Evolutionary conservation across 2,329 filamentous ascomycete species (phyloP).

Genomic region (Epichloe brachyelytri): DNA sequence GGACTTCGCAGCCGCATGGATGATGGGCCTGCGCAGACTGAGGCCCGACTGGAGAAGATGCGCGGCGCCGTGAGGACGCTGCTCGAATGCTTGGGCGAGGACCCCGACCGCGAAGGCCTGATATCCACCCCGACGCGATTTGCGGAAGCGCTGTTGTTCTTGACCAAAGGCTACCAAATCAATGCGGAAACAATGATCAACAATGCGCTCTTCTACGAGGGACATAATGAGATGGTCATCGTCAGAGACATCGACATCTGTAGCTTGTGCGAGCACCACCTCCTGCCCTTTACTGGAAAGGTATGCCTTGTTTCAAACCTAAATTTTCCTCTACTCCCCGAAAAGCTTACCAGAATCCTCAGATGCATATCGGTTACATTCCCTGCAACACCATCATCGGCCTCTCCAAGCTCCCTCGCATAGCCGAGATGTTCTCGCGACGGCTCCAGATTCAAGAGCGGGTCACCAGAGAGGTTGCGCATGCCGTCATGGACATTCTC

Average conservation of each 20-base stretch:
- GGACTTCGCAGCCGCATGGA: no score
- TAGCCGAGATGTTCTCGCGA: conserved; percentile 93
- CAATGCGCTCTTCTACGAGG: conserved; percentile 86
- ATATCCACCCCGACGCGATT: conserved; percentile 69
- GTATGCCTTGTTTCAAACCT: conserved; percentile 29
- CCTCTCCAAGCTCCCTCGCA: conserved; percentile 86
- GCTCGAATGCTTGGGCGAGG: conserved; percentile 56
- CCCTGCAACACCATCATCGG: conserved; percentile 84
- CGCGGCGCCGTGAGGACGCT: conserved; percentile 50
- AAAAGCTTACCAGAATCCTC: no score
- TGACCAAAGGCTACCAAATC: conserved; percentile 94
- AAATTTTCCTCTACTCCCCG: background rate
- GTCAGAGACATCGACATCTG: conserved; percentile 96
- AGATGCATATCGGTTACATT: conserved; percentile 99
- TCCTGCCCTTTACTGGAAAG: conserved; percentile 94
- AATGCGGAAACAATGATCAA: conserved; percentile 89
- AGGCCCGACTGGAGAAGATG: conserved; percentile 40
- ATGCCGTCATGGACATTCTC: conserved; percentile 88
- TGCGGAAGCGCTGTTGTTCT: conserved; percentile 88
- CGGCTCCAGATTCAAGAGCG: conserved; percentile 93
- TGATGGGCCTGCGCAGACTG: no score
- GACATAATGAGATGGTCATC: conserved; percentile 93
- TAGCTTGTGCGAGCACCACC: conserved; percentile 89
- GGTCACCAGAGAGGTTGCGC: conserved; percentile 87
- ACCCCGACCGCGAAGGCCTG: conserved; percentile 51